Evolutionary conservation across 1,284 basidiomycete genomes (phyloP).

Genomic region (Megacollybia platyphylla): DNA sequence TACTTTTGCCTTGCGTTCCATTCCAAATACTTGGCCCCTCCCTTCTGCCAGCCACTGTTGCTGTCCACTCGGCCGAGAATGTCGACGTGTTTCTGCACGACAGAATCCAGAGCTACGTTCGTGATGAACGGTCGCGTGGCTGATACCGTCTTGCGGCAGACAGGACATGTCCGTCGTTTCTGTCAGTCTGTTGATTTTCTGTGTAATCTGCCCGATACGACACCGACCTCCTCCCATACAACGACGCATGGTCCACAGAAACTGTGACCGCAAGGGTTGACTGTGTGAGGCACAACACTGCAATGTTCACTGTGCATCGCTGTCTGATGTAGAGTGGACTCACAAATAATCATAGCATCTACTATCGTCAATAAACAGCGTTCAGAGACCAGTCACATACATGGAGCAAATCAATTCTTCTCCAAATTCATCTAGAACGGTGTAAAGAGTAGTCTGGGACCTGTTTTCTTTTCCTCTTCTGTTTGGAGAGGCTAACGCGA

Average conservation of each 20-base stretch:
- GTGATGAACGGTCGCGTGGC: conserved; percentile 28
- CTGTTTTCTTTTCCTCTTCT: conserved; percentile 2
- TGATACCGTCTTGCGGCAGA: conserved; percentile 30
- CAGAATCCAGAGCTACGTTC: conserved; percentile 36
- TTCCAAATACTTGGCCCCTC: conserved; percentile 27
- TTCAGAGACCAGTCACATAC: conserved; percentile 19
- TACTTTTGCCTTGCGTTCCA: conserved; percentile 33
- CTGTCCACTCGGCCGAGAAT: conserved; percentile 22
- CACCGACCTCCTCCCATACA: conserved; percentile 34
- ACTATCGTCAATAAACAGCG: background rate
- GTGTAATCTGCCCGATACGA: background rate
- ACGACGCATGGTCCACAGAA: conserved; percentile 40
- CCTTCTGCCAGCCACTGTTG: conserved; percentile 28
- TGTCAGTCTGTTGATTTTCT: conserved; percentile 7
- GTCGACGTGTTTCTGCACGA: conserved; percentile 34
- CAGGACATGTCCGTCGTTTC: conserved; percentile 29
- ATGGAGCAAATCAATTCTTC: conserved; percentile 44
- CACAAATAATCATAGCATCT: conserved; percentile 48
- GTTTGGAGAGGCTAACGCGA: background rate
- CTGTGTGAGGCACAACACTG: conserved; percentile 37
- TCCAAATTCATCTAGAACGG: conserved; percentile 25
- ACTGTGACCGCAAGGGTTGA: conserved; percentile 46
- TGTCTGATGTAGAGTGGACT: conserved; percentile 10
- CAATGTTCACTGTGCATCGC: background rate
- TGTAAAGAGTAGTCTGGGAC: background rate